Percentiles rank a stretch among this genome's conserved stretches.
Evolutionary conservation across 257 asterid species (phyloP).

Genomic region (Solanum habrochaites): DNA sequence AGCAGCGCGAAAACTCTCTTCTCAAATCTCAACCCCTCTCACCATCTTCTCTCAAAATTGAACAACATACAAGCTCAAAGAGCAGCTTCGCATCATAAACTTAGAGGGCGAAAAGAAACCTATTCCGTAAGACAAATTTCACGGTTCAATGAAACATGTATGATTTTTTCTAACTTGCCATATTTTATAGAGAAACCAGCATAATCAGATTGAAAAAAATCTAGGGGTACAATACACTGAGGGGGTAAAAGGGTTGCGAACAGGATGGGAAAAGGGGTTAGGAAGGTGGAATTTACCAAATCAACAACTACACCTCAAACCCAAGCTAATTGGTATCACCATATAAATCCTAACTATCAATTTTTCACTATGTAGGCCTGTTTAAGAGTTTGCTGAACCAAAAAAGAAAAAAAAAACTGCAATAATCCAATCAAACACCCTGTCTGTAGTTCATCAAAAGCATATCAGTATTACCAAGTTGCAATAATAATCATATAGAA

Average conservation of each 20-base stretch:
- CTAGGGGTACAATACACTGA: neutral
- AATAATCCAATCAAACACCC: neutral
- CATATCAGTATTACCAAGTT: neutral
- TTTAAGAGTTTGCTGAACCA: neutral
- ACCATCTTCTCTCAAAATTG: neutral
- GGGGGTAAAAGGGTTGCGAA: neutral
- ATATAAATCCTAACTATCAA: neutral
- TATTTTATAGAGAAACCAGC: neutral
- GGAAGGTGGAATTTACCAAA: neutral
- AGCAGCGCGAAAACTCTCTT: neutral
- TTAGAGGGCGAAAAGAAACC: neutral
- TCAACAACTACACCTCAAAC: neutral
- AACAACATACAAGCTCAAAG: neutral
- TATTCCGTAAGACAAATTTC: neutral
- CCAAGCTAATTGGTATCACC: neutral
- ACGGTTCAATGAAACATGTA: neutral
- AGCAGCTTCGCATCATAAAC: neutral
- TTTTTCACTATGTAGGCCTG: neutral
- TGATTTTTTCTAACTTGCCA: neutral
- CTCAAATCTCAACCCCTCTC: neutral
- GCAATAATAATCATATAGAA: neutral
- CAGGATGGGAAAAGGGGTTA: neutral
- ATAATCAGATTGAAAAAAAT: neutral
- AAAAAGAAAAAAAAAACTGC: neutral
- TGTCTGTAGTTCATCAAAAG: neutral